Evolutionary conservation across 179 eudicot genomes (phyloP).

Genomic region (Spergularia azorica): DNA sequence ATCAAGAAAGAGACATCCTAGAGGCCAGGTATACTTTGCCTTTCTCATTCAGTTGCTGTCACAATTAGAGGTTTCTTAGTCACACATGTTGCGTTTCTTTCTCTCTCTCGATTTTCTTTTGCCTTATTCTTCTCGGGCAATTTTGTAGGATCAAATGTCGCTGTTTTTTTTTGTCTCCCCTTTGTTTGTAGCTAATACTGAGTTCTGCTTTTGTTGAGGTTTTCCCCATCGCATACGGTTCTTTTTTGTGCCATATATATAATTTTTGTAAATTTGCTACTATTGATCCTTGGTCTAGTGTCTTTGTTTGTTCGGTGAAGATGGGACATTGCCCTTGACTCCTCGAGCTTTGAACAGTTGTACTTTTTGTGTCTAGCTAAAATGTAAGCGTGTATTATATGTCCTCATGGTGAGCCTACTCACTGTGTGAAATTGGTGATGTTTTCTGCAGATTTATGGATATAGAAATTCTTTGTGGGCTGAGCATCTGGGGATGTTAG

Average conservation of each 20-base stretch:
- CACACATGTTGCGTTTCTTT: not conserved
- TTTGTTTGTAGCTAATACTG: too few species aligned
- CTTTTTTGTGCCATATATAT: too few species aligned
- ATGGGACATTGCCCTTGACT: too few species aligned
- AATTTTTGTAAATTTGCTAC: not conserved
- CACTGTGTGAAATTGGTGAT: conserved; percentile 2
- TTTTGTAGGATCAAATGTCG: too few species aligned
- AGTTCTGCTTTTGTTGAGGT: not conserved
- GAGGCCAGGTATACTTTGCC: conserved; percentile 61
- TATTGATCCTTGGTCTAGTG: too few species aligned
- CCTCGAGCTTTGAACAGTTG: too few species aligned
- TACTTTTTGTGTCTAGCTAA: not conserved
- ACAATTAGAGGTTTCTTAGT: not conserved
- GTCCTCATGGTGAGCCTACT: not conserved
- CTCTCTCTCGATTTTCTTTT: not conserved
- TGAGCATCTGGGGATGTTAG: conserved; percentile 64
- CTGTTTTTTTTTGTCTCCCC: too few species aligned
- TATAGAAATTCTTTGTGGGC: conserved; percentile 90
- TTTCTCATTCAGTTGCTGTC: not conserved
- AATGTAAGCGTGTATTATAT: not conserved
- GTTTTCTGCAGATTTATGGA: conserved; percentile 63
- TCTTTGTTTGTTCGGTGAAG: too few species aligned
- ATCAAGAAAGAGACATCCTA: conserved; percentile 53
- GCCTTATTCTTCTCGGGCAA: too few species aligned
- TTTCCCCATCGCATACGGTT: not conserved